phyloP scores from a whole-genome alignment of 345 rosid genomes.

The Eucalyptus erythrocorys region DNA sequence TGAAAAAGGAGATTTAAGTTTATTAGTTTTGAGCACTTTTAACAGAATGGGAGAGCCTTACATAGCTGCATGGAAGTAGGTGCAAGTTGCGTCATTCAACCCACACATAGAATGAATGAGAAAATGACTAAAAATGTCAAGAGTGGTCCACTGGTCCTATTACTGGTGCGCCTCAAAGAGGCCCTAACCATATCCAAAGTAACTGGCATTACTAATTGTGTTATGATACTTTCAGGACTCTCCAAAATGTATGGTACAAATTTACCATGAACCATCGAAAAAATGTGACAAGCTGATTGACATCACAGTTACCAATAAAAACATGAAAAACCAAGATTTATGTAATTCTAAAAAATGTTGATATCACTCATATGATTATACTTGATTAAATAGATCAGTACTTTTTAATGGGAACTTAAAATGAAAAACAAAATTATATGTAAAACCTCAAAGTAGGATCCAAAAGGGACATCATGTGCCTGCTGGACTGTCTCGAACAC shows the following conservation, averaged over 20 bases:
- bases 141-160: background rate
- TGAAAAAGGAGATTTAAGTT: background rate
- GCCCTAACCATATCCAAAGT: background rate
- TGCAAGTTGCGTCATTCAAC: background rate
- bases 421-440: background rate
- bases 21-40: background rate
- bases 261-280: background rate
- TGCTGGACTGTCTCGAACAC: constrained; percentile 95
- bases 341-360: background rate
- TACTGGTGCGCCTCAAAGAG: background rate
- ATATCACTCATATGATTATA: background rate
- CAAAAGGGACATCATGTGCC: constrained; percentile 96
- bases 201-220: background rate
- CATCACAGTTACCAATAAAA: background rate
- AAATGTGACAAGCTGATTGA: background rate
- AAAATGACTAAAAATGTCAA: background rate
- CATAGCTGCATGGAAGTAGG: background rate
- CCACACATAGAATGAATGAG: background rate
- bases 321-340: background rate
- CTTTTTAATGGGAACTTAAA: background rate
- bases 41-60: background rate
- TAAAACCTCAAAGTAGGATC: constrained; percentile 85
- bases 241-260: background rate
- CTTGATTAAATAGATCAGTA: background rate
- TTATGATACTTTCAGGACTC: background rate